phyloP scores from a whole-genome alignment of 345 rosid genomes.

The Boechera stricta region DNA sequence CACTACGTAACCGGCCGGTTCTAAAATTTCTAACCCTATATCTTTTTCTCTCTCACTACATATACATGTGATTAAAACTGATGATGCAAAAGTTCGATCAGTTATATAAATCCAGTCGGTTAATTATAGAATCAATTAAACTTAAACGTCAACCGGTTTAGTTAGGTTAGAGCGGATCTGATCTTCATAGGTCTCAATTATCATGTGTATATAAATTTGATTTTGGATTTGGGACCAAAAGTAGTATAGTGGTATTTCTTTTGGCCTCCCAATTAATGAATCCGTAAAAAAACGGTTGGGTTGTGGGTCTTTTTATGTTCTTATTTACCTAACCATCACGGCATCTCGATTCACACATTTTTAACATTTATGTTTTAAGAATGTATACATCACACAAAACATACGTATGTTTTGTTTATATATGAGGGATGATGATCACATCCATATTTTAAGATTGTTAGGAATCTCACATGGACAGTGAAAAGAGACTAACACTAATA shows the following conservation, averaged over 20 bases:
- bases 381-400: too few relatives aligned
- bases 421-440: too few relatives aligned
- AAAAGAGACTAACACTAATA: too few relatives aligned
- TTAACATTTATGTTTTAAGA: background rate
- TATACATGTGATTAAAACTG: background rate
- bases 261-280: slow-evolving; percentile 32
- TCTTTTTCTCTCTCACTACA: background rate
- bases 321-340: slow-evolving; percentile 42
- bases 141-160: background rate
- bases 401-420: too few relatives aligned
- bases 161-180: slow-evolving; percentile 16
- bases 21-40: background rate
- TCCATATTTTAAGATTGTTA: too few relatives aligned
- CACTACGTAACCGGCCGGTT: slow-evolving; percentile 11
- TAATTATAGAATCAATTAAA: background rate
- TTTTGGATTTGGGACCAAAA: slow-evolving; percentile 14
- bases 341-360: slow-evolving; percentile 12
- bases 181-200: slow-evolving; percentile 12
- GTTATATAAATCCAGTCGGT: background rate
- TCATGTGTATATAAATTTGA: slow-evolving; percentile 7
- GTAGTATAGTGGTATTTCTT: slow-evolving; percentile 9
- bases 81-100: background rate
- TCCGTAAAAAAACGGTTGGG: slow-evolving; percentile 20
- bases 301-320: slow-evolving; percentile 28
- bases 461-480: too few relatives aligned